Evolutionary conservation across 257 asterid species (phyloP).

Genomic region (Penstemon barbatus): DNA sequence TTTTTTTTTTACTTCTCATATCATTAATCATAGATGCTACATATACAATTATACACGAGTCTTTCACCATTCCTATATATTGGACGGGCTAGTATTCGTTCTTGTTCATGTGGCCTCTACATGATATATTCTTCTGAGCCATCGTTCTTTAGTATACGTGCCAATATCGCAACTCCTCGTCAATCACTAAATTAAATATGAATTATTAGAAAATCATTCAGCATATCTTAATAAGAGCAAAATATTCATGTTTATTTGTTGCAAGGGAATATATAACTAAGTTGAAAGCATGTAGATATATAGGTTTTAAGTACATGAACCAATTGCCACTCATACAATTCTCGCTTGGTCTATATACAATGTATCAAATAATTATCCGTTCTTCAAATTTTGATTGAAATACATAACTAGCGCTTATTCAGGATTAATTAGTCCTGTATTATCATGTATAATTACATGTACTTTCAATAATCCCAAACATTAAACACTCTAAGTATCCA

Average conservation of each 20-base stretch:
- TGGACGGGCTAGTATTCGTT: no score
- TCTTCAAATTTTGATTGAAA: background rate
- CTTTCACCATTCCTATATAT: no score
- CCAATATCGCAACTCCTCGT: background rate
- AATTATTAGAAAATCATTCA: background rate
- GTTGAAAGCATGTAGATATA: constrained; percentile 34
- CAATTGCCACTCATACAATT: constrained; percentile 20
- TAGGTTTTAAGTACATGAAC: constrained; percentile 33
- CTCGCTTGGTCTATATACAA: constrained; percentile 32
- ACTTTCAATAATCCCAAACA: background rate
- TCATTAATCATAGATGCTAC: no score
- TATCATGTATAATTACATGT: background rate
- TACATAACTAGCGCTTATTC: background rate
- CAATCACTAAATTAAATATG: background rate
- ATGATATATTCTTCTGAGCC: no score
- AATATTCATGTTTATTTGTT: background rate
- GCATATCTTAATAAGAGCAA: background rate
- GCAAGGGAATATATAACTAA: constrained; percentile 10
- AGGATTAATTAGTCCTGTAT: background rate
- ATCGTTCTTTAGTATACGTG: background rate
- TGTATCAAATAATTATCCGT: constrained; percentile 28
- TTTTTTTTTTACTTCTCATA: no score
- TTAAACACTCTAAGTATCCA: constrained; percentile 14
- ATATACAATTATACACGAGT: no score
- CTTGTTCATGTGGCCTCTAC: no score